phyloP scores from a whole-genome alignment of 257 asterid species.

The Gentiana dahurica region DNA sequence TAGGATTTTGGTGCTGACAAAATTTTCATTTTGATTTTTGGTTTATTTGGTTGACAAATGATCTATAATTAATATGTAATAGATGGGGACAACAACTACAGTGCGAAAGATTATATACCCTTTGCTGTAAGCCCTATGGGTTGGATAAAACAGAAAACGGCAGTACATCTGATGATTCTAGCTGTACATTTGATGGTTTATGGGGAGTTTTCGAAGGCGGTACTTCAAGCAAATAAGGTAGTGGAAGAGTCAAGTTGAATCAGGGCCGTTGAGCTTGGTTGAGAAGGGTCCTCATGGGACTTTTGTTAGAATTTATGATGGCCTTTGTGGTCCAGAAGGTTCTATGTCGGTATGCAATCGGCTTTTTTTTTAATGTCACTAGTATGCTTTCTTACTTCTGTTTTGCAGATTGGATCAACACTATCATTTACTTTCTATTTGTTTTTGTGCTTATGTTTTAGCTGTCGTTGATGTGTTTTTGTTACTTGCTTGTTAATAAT shows the following conservation, averaged over 20 bases:
- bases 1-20: constrained; percentile 10
- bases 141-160: constrained; percentile 30
- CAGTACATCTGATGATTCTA: constrained; percentile 29
- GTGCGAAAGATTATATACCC: constrained; percentile 54
- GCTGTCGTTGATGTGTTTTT: neutral
- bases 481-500: neutral
- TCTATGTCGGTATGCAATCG: constrained; percentile 41
- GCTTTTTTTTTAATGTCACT: constrained; percentile 54
- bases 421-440: neutral
- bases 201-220: constrained; percentile 85
- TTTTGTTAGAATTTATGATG: constrained; percentile 82
- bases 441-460: neutral
- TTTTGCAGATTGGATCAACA: neutral
- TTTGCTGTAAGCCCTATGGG: constrained; percentile 52
- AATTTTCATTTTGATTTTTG: too few relatives aligned
- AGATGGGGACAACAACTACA: constrained; percentile 47
- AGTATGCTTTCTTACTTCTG: constrained; percentile 30
- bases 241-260: constrained; percentile 88
- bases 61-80: constrained; percentile 21
- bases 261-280: constrained; percentile 54
- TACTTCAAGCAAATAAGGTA: constrained; percentile 59
- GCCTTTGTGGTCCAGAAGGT: constrained; percentile 85
- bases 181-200: constrained; percentile 46
- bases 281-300: constrained; percentile 65
- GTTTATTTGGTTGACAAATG: constrained; percentile 12